Conservation (phyloP, 73 alveolate species). For the Tetrahymena elliotti region DNA sequence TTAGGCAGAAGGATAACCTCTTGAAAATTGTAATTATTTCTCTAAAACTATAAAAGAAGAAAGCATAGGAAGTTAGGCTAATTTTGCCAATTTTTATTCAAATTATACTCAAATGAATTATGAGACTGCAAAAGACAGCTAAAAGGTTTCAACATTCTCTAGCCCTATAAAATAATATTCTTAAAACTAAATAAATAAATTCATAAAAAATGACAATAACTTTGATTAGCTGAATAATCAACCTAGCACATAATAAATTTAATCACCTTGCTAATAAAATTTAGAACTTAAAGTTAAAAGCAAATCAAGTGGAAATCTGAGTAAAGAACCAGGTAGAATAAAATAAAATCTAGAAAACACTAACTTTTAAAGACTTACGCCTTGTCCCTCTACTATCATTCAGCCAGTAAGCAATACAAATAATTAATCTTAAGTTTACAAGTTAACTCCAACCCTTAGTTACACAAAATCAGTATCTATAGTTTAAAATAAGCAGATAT, state of each 20-base stretch:
- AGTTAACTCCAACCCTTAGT: background rate
- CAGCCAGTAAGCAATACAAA: background rate
- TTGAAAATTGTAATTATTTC: background rate
- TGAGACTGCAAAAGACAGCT: background rate
- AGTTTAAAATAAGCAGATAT: background rate
- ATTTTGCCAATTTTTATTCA: background rate
- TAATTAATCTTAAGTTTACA: background rate
- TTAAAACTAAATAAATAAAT: background rate
- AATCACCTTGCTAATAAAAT: background rate
- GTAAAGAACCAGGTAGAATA: background rate
- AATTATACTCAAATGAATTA: background rate
- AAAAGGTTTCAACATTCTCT: background rate
- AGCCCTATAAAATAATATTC: background rate
- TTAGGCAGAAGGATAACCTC: background rate
- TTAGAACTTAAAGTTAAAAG: background rate
- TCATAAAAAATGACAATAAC: background rate
- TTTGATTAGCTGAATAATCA: background rate
- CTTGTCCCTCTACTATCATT: background rate
- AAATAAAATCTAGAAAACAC: background rate
- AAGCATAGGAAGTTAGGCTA: background rate
- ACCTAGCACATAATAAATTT: background rate
- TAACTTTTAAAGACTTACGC: background rate
- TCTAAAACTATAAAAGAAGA: background rate
- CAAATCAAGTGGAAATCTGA: background rate
- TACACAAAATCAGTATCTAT: background rate